phyloP scores from a whole-genome alignment of 1,284 basidiomycete genomes.

The Veloporphyrellus conicus region DNA sequence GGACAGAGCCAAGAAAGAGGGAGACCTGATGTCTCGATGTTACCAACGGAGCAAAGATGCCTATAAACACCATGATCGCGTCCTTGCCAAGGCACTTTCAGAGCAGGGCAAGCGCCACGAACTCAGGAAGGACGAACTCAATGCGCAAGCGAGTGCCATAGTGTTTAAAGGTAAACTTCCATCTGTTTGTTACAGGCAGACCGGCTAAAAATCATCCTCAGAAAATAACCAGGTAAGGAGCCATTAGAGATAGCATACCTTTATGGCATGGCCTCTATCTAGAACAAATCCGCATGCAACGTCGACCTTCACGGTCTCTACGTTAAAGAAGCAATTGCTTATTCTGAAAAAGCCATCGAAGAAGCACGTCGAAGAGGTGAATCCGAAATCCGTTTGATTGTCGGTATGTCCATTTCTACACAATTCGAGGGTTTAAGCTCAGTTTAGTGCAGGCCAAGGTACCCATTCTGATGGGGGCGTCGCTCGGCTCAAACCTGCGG shows the following conservation, averaged over 20 bases:
- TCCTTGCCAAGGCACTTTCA: constrained; percentile 77
- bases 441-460: constrained; percentile 61
- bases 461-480: constrained; percentile 78
- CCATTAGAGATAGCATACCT: too few relatives aligned
- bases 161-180: constrained; percentile 69
- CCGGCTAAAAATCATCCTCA: constrained; percentile 34
- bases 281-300: constrained; percentile 63
- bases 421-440: background rate
- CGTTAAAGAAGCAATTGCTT: constrained; percentile 85
- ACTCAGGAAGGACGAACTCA: constrained; percentile 73
- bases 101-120: constrained; percentile 83
- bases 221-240: constrained; percentile 78
- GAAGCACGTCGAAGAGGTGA: constrained; percentile 66
- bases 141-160: constrained; percentile 84
- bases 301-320: constrained; percentile 90
- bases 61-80: constrained; percentile 70
- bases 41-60: constrained; percentile 68
- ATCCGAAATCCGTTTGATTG: constrained; percentile 77
- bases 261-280: background rate
- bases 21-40: constrained; percentile 66
- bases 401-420: constrained; percentile 51
- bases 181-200: background rate
- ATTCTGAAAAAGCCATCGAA: constrained; percentile 66
- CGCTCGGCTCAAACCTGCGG: constrained; percentile 90
- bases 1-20: constrained; percentile 68